A percentile compares a stretch with the other conserved stretches of the same genome.
Evolutionary conservation across 2,329 filamentous ascomycete genomes (phyloP).

Genomic region (Fusarium hostae): DNA sequence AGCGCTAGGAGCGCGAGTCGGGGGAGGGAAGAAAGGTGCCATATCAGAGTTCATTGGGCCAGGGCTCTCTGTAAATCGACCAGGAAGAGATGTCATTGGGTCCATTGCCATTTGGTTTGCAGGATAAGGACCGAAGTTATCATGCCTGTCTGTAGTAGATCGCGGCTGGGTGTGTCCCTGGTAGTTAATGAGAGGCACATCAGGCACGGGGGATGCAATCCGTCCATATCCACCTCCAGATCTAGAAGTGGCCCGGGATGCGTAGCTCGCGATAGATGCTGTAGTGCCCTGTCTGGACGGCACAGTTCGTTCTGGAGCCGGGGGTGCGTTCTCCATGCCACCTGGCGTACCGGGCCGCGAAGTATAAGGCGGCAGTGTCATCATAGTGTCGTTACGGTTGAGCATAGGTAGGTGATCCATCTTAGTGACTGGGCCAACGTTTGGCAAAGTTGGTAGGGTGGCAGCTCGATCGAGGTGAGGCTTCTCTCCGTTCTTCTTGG

Average conservation of each 20-base stretch:
- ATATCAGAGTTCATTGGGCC: conserved; percentile 42
- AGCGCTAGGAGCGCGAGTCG: conserved; percentile 47
- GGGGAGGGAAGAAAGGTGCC: conserved; percentile 50
- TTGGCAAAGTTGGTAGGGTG: conserved; percentile 73
- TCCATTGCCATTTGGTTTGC: conserved; percentile 25
- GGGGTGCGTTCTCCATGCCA: conserved; percentile 62
- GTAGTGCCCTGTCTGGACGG: conserved; percentile 64
- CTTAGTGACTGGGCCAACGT: conserved; percentile 48
- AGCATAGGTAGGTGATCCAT: conserved; percentile 69
- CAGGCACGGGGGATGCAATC: conserved; percentile 52
- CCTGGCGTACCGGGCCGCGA: conserved; percentile 68
- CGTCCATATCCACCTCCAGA: conserved; percentile 60
- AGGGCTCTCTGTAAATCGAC: conserved; percentile 47
- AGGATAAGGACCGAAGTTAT: conserved; percentile 45
- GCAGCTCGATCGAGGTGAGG: conserved; percentile 64
- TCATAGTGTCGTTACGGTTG: conserved; percentile 68
- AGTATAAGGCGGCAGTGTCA: conserved; percentile 71
- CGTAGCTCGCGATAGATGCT: conserved; percentile 69
- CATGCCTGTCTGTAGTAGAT: conserved; percentile 52
- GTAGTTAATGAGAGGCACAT: conserved; percentile 46
- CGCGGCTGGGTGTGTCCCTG: conserved; percentile 46
- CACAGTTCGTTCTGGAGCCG: conserved; percentile 63
- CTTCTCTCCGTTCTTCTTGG: conserved; percentile 65
- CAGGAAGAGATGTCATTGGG: conserved; percentile 23
- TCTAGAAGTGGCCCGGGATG: conserved; percentile 72